Evolutionary conservation across 2,329 filamentous ascomycete species (phyloP).

Genomic region (Aspergillus spinulosporus): DNA sequence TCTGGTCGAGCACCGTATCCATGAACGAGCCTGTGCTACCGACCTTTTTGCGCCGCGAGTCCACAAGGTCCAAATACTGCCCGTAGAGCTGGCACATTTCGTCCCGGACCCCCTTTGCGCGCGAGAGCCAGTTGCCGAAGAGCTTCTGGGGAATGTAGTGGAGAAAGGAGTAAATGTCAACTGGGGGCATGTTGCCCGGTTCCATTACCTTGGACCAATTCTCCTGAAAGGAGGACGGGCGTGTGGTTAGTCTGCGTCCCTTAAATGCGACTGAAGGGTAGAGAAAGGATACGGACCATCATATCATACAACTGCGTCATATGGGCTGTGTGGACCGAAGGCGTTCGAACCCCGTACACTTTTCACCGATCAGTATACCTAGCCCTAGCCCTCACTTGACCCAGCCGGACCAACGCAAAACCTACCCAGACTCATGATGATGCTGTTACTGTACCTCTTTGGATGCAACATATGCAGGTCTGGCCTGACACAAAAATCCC

Average conservation of each 20-base stretch:
- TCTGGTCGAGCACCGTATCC: neutral
- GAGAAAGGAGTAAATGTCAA: neutral
- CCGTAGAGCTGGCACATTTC: neutral
- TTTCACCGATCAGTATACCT: too few relatives aligned
- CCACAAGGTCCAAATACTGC: neutral
- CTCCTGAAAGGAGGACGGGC: too few relatives aligned
- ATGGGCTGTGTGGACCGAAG: too few relatives aligned
- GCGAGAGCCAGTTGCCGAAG: neutral
- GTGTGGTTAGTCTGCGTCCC: neutral
- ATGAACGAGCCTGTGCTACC: neutral
- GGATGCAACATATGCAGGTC: too few relatives aligned
- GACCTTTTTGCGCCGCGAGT: neutral
- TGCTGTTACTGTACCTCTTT: too few relatives aligned
- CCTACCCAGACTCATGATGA: too few relatives aligned
- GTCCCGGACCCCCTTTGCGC: neutral
- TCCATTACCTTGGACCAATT: neutral
- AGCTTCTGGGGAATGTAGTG: neutral
- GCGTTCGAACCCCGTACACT: too few relatives aligned
- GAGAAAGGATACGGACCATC: neutral
- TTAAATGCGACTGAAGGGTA: neutral
- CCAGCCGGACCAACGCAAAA: too few relatives aligned
- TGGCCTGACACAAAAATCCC: too few relatives aligned
- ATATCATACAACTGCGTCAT: too few relatives aligned
- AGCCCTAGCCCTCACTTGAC: too few relatives aligned
- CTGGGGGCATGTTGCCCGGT: neutral